Evolutionary conservation across 805 yeast genomes (phyloP), one percentile per base, ranked within the genome.

Genomic region (Saccharomycopsis guyanensis): DNA sequence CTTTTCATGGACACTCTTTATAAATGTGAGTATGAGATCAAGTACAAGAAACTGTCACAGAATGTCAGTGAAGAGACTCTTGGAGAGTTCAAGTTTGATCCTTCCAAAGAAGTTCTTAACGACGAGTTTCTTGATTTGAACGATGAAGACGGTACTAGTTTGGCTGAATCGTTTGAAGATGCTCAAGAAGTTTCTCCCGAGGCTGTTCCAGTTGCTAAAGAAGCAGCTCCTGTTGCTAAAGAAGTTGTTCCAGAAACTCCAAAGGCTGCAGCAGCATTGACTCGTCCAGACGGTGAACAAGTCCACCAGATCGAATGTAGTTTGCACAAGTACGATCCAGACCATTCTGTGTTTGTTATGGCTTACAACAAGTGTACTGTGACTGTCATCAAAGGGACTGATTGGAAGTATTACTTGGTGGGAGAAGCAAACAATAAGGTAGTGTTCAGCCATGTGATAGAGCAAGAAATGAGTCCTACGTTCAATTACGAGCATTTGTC

Each of bases 11-110:
- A 66, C 22, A 68, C 78, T 1, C 68, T 86, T 12, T 72, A 76
- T 56, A 73, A 74, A 47, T 86, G 95, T 57, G 76, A 80, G 55
- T 91, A 75, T 59, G 95, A 87, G 59, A 73, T 79, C 53, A 85
- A 82, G 57, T 85, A 82, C 60, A 76, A 72, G 52, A 72, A 65
- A 52, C 66, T 79, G 3, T 70, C 82, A 5, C 58, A 61, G 1
- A 66, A 66, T 12, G 73, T 72, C 3, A 58, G 72, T 1, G 63
- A 64, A 8, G 62, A 60, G 4, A 80, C 79, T 35, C 65, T 86
- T 42, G 62, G 70, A 32, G 83, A 82, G 55, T 83, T 86, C 55
- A 70, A 73, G 3, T 61, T 64, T 51, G 74, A 68, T 40, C 58
- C 61, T 7, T 38, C 37, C 19, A 50, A 32, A 18, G 10, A 25